Conservation (phyloP, 2,329 filamentous ascomycete species). For the Fusarium piperis region DNA sequence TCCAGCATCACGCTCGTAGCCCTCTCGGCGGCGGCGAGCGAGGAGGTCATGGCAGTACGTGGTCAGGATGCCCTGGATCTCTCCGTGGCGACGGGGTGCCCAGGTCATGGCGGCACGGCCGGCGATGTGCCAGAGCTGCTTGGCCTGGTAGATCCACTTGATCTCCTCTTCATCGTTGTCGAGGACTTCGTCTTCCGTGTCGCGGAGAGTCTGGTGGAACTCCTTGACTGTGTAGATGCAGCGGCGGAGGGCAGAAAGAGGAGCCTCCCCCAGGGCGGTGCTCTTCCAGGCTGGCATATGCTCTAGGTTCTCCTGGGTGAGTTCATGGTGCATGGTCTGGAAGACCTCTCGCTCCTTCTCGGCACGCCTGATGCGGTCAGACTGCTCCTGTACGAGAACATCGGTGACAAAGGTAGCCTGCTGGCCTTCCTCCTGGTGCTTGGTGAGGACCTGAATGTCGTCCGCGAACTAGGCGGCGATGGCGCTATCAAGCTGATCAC, state of each 20-base stretch:
- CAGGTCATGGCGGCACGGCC: conserved; percentile 23
- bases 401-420: conserved; percentile 12
- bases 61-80: conserved; percentile 3
- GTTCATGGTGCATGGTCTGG: conserved; percentile 10
- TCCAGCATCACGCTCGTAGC: conserved; percentile 2
- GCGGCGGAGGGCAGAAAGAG: conserved; percentile 7
- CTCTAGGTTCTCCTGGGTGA: conserved; percentile 1
- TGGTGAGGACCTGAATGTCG: conserved; percentile 15
- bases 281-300: conserved; percentile 10
- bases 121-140: conserved; percentile 31
- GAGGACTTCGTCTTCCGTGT: conserved; percentile 5
- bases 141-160: conserved; percentile 13
- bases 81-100: conserved; percentile 6
- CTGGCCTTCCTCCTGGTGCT: background rate
- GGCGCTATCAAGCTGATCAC: conserved; percentile 22
- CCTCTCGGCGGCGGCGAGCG: conserved; percentile 4
- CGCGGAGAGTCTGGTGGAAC: conserved; percentile 9
- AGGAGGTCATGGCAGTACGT: conserved; percentile 26
- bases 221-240: conserved; percentile 21
- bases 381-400: conserved; percentile 23
- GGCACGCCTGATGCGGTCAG: conserved; percentile 20
- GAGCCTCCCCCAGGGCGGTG: conserved; percentile 1
- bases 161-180: background rate
- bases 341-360: conserved; percentile 21
- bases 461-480: conserved; percentile 35